A percentile compares a stretch with the other conserved stretches of the same genome.
Conservation (phyloP, 495 filamentous ascomycete genomes). For the Peziza echinospora region DNA sequence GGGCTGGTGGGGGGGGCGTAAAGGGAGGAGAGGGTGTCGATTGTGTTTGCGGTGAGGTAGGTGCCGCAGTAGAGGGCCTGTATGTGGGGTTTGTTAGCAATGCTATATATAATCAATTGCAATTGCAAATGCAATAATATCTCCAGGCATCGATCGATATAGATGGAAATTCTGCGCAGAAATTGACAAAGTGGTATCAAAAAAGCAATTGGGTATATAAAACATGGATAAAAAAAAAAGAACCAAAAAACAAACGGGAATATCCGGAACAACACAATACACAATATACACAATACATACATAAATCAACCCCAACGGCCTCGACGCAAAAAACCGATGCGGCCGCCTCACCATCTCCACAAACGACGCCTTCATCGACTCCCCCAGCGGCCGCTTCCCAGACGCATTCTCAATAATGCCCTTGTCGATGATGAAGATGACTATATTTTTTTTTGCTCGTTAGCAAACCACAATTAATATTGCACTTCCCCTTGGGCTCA, state of each 20-base stretch:
- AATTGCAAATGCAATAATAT: too few relatives aligned
- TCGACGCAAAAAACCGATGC: slow-evolving; percentile 47
- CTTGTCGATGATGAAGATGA: slow-evolving; percentile 23
- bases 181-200: too few relatives aligned
- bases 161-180: too few relatives aligned
- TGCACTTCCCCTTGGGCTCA: background rate
- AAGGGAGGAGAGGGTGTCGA: slow-evolving; percentile 62
- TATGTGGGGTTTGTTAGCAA: too few relatives aligned
- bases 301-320: slow-evolving; percentile 71
- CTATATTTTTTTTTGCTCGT: background rate
- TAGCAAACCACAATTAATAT: background rate
- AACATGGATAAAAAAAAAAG: background rate
- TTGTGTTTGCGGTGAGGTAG: slow-evolving; percentile 70
- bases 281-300: slow-evolving; percentile 15
- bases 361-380: slow-evolving; percentile 43
- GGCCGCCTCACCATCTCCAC: slow-evolving; percentile 44
- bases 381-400: slow-evolving; percentile 46
- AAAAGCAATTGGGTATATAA: background rate
- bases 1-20: slow-evolving; percentile 28
- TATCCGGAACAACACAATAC: too few relatives aligned
- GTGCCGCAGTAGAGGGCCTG: slow-evolving; percentile 65
- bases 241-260: too few relatives aligned
- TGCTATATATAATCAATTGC: too few relatives aligned
- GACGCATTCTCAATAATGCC: slow-evolving; percentile 92
- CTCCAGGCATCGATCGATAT: too few relatives aligned